Conservation (phyloP, 1,139 yeast species). For the Saccharomyces hybrid region DNA sequence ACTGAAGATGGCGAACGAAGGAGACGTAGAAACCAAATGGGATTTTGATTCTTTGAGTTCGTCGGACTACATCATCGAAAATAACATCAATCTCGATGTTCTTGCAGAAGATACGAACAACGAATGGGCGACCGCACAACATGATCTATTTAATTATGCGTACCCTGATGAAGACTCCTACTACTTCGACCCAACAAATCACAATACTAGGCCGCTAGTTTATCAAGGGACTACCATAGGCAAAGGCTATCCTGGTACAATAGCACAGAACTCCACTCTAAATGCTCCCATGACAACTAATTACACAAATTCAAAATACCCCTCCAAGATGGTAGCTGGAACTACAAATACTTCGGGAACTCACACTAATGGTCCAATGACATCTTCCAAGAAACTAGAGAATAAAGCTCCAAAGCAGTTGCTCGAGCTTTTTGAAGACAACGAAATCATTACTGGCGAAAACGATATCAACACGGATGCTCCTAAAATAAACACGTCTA, state of each 20-base stretch:
- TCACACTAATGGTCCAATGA: conserved; percentile 12
- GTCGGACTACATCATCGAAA: conserved; percentile 62
- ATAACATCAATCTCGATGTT: conserved; percentile 47
- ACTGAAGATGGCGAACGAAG: conserved; percentile 29
- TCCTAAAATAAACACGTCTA: conserved; percentile 15
- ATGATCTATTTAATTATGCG: conserved; percentile 32
- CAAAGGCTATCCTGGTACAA: conserved; percentile 25
- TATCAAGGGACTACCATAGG: conserved; percentile 31
- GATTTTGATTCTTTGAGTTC: conserved; percentile 75
- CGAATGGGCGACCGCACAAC: conserved; percentile 33
- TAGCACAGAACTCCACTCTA: conserved; percentile 22
- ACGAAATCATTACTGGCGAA: conserved; percentile 18
- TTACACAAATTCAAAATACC: conserved; percentile 23
- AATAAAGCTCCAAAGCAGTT: conserved; percentile 65
- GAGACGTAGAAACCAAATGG: conserved; percentile 62
- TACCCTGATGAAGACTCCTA: conserved; percentile 34
- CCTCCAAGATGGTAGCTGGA: conserved; percentile 18
- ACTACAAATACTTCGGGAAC: conserved; percentile 25
- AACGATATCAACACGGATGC: conserved; percentile 15
- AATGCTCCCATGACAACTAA: conserved; percentile 22
- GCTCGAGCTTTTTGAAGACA: conserved; percentile 58
- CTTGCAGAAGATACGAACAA: conserved; percentile 30
- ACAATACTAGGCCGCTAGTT: conserved; percentile 22
- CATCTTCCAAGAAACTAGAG: conserved; percentile 17
- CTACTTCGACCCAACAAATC: conserved; percentile 23